A percentile compares a stretch with the other conserved stretches of the same genome.
These are phyloP conservation scores for Suillus subalutaceus DNA, from an alignment of 768 basidiomycete genomes.

Conservation along the genomic window DNA sequence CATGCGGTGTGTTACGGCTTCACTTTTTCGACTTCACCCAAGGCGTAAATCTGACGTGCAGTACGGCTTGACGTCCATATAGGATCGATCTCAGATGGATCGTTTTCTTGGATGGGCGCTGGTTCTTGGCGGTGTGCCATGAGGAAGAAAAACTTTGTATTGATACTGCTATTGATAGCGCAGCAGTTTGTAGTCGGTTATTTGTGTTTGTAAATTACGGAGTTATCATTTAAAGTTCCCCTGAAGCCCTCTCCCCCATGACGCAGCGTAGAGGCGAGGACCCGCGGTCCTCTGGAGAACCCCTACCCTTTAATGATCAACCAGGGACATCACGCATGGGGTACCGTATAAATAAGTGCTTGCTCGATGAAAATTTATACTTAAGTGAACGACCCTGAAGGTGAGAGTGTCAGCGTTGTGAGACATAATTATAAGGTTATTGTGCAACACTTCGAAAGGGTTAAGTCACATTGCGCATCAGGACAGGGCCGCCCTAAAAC, in stretches of 20 bases:
- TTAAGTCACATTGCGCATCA: neutral
- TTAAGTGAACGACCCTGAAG: constrained; percentile 1
- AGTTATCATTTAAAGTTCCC: neutral
- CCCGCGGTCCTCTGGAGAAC: constrained; percentile 1
- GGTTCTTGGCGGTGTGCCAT: constrained; percentile 4
- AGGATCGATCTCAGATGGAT: constrained; percentile 60
- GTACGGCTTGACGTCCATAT: constrained; percentile 84
- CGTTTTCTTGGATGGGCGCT: constrained; percentile 11
- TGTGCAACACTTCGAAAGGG: neutral
- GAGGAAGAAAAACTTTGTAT: neutral
- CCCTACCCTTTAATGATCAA: neutral
- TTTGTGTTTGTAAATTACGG: neutral
- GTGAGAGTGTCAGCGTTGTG: neutral
- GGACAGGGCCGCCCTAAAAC: neutral
- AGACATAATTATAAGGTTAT: neutral
- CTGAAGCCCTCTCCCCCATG: neutral
- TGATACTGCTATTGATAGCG: neutral
- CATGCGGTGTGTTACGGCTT: constrained; percentile 7
- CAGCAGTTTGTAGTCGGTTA: neutral
- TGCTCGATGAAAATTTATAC: neutral
- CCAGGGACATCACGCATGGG: neutral
- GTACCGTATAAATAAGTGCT: neutral
- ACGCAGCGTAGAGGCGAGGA: neutral
- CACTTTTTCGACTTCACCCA: constrained; percentile 82
- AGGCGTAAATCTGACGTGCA: constrained; percentile 77